These are phyloP conservation scores for Pisolithus marmoratus DNA, from an alignment of 768 basidiomycete genomes.

Conservation along the genomic window DNA sequence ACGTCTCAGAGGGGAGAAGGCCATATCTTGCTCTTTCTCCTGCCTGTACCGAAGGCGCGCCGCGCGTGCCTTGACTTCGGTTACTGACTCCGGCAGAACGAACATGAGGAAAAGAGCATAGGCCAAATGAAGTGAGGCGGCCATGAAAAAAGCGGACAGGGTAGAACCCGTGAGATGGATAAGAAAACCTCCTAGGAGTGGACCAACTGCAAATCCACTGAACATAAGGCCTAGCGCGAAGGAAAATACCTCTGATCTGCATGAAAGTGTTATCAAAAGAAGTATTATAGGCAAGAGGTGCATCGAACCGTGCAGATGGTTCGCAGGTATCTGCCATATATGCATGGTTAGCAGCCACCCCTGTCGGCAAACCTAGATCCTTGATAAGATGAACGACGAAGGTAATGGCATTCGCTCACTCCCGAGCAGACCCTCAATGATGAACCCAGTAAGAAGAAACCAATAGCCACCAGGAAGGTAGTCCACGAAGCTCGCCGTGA, in stretches of 20 bases:
- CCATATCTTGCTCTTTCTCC: constrained; percentile 6
- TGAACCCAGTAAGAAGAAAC: constrained; percentile 61
- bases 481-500: constrained; percentile 55
- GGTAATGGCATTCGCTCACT: constrained; percentile 37
- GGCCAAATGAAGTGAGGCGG: constrained; percentile 42
- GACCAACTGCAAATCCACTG: constrained; percentile 73
- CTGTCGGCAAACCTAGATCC: constrained; percentile 44
- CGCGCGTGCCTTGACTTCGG: constrained; percentile 37
- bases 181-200: constrained; percentile 61
- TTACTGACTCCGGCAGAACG: constrained; percentile 75
- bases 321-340: constrained; percentile 67
- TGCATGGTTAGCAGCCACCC: constrained; percentile 50
- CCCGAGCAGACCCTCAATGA: constrained; percentile 67
- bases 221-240: constrained; percentile 63
- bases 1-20: not conserved
- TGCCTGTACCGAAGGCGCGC: constrained; percentile 13
- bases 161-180: constrained; percentile 50
- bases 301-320: constrained; percentile 45
- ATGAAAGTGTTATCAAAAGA: constrained; percentile 3
- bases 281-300: not conserved
- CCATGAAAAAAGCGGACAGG: constrained; percentile 69
- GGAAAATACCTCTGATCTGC: constrained; percentile 63
- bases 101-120: constrained; percentile 48
- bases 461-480: constrained; percentile 76
- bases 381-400: not conserved